Conservation (phyloP, 108 stramenopile species). For the Pseudonitzschia multistriata region DNA sequence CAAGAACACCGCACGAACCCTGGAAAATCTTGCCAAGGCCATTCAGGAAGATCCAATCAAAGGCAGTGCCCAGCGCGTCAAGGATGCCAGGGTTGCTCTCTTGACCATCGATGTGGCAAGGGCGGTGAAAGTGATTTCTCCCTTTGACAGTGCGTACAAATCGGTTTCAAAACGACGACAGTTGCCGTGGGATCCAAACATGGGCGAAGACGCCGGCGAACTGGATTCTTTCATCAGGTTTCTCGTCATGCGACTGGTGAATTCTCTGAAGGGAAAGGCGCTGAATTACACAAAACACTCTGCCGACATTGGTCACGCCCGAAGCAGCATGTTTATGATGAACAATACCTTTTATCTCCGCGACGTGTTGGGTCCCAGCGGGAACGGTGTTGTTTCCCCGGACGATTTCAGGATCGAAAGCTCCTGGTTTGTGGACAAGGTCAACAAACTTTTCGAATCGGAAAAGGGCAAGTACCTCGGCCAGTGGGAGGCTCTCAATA, state of each 20-base stretch:
- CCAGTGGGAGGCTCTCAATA: conserved; percentile 73
- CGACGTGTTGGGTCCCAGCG: conserved; percentile 58
- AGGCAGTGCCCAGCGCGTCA: conserved; percentile 60
- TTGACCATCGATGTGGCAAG: conserved; percentile 79
- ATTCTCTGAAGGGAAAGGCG: conserved; percentile 72
- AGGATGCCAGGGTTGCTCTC: conserved; percentile 72
- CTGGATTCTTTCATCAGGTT: conserved; percentile 78
- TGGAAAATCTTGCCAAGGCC: conserved; percentile 84
- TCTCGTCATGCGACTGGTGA: conserved; percentile 72
- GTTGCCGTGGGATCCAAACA: conserved; percentile 76
- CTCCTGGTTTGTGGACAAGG: conserved; percentile 77
- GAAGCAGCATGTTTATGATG: conserved; percentile 80
- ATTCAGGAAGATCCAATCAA: conserved; percentile 79
- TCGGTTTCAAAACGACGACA: conserved; percentile 54
- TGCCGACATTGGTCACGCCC: conserved; percentile 44
- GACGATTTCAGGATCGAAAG: conserved; percentile 62
- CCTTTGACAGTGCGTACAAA: conserved; percentile 86
- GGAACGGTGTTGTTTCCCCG: conserved; percentile 5
- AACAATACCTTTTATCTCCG: conserved; percentile 83
- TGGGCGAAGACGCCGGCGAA: conserved; percentile 83
- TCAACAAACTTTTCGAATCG: conserved; percentile 67
- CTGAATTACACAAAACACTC: conserved; percentile 63
- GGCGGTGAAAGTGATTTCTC: conserved; percentile 73
- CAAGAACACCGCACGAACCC: conserved; percentile 76
- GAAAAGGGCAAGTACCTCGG: conserved; percentile 74